Conservation (phyloP, 1,284 basidiomycete genomes). For the Boletus sp. region DNA sequence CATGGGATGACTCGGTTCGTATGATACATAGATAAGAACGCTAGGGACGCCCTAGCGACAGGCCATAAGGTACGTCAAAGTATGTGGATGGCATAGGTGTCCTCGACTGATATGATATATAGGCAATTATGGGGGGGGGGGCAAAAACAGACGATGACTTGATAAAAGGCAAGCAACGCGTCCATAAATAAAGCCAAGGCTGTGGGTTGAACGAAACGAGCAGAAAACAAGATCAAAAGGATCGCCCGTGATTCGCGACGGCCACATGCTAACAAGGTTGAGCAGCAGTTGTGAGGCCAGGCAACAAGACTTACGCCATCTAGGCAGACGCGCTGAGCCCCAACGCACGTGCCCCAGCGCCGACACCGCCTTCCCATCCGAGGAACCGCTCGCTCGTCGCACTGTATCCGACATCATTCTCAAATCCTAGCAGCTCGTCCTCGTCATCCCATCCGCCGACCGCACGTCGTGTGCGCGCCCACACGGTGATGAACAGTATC, state of each 20-base stretch:
- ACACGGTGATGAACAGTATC: slow-evolving; percentile 89
- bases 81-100: slow-evolving; percentile 7
- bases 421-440: slow-evolving; percentile 35
- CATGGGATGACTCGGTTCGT: neutral
- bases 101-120: slow-evolving; percentile 21
- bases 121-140: neutral
- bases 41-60: slow-evolving; percentile 16
- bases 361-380: slow-evolving; percentile 71
- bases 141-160: neutral
- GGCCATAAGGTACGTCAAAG: slow-evolving; percentile 15
- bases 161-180: neutral
- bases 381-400: slow-evolving; percentile 55
- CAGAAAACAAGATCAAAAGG: neutral
- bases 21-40: slow-evolving; percentile 14
- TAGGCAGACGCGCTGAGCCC: slow-evolving; percentile 43
- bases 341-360: slow-evolving; percentile 73
- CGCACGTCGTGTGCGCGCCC: slow-evolving; percentile 77
- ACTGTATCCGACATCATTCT: slow-evolving; percentile 26
- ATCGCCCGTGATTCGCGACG: neutral
- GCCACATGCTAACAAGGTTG: slow-evolving; percentile 13
- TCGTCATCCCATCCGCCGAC: slow-evolving; percentile 53
- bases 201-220: neutral
- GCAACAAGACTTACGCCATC: slow-evolving; percentile 23
- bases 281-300: slow-evolving; percentile 2
- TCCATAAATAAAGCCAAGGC: neutral